These are phyloP conservation scores for Thyridium curvatum DNA, from an alignment of 2,329 filamentous ascomycete genomes.

Conservation along the genomic window DNA sequence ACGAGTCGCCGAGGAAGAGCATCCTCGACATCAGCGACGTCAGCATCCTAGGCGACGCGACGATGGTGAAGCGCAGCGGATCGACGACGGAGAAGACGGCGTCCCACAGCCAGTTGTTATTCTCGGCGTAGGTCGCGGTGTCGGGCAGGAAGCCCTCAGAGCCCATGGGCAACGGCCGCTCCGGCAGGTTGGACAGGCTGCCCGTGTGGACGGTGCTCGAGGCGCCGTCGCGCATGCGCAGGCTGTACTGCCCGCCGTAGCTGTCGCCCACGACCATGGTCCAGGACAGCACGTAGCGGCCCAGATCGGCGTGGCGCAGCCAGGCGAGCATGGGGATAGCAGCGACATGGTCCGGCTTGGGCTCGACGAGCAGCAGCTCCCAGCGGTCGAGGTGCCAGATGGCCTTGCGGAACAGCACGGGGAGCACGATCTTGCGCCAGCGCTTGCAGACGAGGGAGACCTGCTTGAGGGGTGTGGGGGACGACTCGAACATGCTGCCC, in stretches of 20 bases:
- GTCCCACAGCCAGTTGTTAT: slow-evolving; percentile 47
- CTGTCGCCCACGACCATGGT: slow-evolving; percentile 28
- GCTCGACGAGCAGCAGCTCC: slow-evolving; percentile 16
- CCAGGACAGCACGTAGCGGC: slow-evolving; percentile 32
- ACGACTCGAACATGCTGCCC: slow-evolving; percentile 27
- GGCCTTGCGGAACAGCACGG: slow-evolving; percentile 51
- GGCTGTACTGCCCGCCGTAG: slow-evolving; percentile 3
- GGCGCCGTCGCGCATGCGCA: slow-evolving; percentile 4
- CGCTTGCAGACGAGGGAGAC: slow-evolving; percentile 45
- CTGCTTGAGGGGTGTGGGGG: slow-evolving; percentile 43
- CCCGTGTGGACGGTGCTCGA: slow-evolving; percentile 14
- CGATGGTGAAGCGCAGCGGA: slow-evolving; percentile 46
- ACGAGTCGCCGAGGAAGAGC: slow-evolving; percentile 51
- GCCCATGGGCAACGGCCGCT: slow-evolving; percentile 1
- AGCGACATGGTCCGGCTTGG: slow-evolving; percentile 16
- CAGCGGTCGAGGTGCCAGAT: slow-evolving; percentile 31
- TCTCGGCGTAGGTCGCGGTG: slow-evolving; percentile 11
- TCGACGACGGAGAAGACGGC: slow-evolving; percentile 47
- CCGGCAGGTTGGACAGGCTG: not conserved
- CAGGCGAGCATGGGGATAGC: slow-evolving; percentile 32
- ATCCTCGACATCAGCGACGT: slow-evolving; percentile 52
- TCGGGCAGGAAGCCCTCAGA: not conserved
- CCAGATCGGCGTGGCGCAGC: slow-evolving; percentile 25
- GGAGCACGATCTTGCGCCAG: slow-evolving; percentile 46
- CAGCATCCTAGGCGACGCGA: slow-evolving; percentile 57